Evolutionary conservation across 495 filamentous ascomycete genomes (phyloP).

Genomic region (Hypoxylon intermedium): DNA sequence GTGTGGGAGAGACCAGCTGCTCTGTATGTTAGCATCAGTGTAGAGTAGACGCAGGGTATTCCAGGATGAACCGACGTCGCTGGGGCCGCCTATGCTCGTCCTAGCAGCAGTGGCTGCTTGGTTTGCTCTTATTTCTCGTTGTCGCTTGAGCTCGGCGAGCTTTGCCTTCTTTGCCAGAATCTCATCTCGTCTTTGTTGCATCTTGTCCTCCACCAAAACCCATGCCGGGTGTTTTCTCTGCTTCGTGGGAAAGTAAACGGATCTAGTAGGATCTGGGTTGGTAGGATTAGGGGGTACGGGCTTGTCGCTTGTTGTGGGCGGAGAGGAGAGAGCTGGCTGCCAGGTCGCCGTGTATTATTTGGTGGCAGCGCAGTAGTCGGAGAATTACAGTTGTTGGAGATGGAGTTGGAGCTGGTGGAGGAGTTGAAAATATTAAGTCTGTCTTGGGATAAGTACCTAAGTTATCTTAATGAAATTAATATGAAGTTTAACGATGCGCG

Average conservation of each 20-base stretch:
- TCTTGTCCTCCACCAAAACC: slow-evolving; percentile 51
- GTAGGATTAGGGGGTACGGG: not conserved
- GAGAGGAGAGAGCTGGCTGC: no score
- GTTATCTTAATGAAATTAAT: not conserved
- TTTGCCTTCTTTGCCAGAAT: slow-evolving; percentile 92
- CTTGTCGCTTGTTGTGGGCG: no score
- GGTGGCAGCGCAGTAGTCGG: not conserved
- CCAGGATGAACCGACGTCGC: slow-evolving; percentile 54
- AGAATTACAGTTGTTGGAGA: no score
- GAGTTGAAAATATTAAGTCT: no score
- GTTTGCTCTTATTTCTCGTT: slow-evolving; percentile 79
- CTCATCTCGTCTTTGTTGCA: slow-evolving; percentile 90
- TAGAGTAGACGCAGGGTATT: slow-evolving; percentile 30
- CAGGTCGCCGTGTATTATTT: not conserved
- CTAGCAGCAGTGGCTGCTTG: slow-evolving; percentile 68
- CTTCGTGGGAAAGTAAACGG: not conserved
- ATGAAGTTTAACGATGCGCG: slow-evolving; percentile 24
- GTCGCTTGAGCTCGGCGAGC: slow-evolving; percentile 93
- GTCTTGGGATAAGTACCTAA: no score
- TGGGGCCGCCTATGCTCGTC: slow-evolving; percentile 61
- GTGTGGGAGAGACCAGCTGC: slow-evolving; percentile 72
- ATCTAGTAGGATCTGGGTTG: not conserved
- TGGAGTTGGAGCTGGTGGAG: no score
- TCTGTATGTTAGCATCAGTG: slow-evolving; percentile 34
- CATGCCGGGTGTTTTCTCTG: slow-evolving; percentile 44